Evolutionary conservation across 495 filamentous ascomycete species (phyloP).

Genomic region (Penicillium argentinense): DNA sequence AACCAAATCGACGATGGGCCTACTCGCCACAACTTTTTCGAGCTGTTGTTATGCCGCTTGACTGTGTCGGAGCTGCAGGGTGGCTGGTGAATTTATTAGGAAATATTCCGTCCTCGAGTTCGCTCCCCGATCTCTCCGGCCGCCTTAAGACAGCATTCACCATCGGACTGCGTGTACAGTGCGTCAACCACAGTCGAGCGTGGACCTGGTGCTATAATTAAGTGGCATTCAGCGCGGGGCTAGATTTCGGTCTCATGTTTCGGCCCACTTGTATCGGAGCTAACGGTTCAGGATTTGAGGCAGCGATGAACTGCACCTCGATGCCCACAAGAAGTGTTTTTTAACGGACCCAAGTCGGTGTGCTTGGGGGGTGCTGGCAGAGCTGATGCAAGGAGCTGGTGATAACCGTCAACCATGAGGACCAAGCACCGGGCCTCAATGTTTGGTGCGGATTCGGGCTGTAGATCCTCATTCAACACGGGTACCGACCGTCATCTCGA

Average conservation of each 20-base stretch:
- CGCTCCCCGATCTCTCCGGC: too few relatives aligned
- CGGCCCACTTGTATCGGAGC: slow-evolving; percentile 18
- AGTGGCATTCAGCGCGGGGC: slow-evolving; percentile 2
- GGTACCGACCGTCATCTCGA: slow-evolving; percentile 4
- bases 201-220: slow-evolving; percentile 16
- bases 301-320: not conserved
- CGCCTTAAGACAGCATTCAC: not conserved
- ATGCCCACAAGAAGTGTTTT: too few relatives aligned
- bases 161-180: slow-evolving; percentile 7
- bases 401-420: not conserved
- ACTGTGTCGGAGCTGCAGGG: too few relatives aligned
- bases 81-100: too few relatives aligned
- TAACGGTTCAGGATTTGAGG: slow-evolving; percentile 4
- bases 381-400: not conserved
- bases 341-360: too few relatives aligned
- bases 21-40: too few relatives aligned
- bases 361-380: too few relatives aligned
- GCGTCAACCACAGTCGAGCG: slow-evolving; percentile 4
- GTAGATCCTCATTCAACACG: slow-evolving; percentile 17
- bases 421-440: slow-evolving; percentile 1
- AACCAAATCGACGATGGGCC: too few relatives aligned
- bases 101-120: too few relatives aligned
- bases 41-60: too few relatives aligned
- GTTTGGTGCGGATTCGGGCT: slow-evolving; percentile 1
- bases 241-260: slow-evolving; percentile 9